Base-by-base conservation (phyloP, 371 early-diverging fungal species). In the Nosema granulosis region DNA sequence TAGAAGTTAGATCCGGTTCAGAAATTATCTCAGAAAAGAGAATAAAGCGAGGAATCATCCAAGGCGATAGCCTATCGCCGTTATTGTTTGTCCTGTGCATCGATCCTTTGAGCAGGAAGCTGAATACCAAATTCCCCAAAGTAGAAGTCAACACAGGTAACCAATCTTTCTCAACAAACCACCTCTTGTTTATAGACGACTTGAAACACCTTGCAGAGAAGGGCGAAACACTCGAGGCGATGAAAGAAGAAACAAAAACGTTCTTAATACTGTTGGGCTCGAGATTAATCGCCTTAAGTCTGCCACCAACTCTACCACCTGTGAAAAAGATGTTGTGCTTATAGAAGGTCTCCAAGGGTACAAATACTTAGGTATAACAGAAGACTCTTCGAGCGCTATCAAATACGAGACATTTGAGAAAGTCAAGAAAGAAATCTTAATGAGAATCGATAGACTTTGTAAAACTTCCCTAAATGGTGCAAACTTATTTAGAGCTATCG, bases 221-320 rank as follows among this genome's bases (percentile, higher is more conserved):
- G n/a, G n/a, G n/a, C n/a, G n/a, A n/a, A n/a, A n/a, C n/a, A n/a
- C 61, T 61, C 16, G 4, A 61, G 11, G 32, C 34, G 61, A 61
- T 61, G 61, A 61, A 61, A 9, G 32, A 32, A 24, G 32, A 61
- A 29, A 61, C 61, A 31, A 61, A 61, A 61, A 61, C 26, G 12
- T 61, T 61, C 34, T 26, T 32, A 31, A n/a, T 13, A 24, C 29
- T 61, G 29, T 26, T n/a, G 29, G 61, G 16, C 29, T 61, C 26
- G 61, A 61, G 24, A 61, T 61, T 28, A 61, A 61, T 24, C 26
- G 20, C 12, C 12, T 12, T 3, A 61, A 26, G 29, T 61, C 61
- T 26, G 29, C 29, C 9, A 61, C 29, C 6, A 61, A 61, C 61
- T 32, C 32, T 61, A 61, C 9, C 6, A 34, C 12, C 6, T 61